Percentiles rank a stretch among this genome's conserved stretches.
Conservation (phyloP, 441 rosid genomes). For the Codiaeum variegatum region DNA sequence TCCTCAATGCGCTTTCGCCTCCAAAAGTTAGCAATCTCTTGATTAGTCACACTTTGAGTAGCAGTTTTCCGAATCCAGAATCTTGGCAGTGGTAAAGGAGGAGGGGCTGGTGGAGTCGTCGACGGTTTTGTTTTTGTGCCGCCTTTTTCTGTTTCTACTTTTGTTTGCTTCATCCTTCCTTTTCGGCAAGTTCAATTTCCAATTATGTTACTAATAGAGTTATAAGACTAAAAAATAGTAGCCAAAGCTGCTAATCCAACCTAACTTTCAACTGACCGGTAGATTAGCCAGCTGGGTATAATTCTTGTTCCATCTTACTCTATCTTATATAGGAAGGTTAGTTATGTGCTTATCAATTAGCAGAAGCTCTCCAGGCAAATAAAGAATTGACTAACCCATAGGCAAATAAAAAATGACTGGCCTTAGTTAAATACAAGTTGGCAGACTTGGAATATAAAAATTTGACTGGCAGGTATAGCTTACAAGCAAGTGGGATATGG, state of each 20-base stretch:
- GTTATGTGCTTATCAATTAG: background rate
- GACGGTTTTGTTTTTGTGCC: constrained; percentile 23
- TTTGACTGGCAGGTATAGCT: constrained; percentile 42
- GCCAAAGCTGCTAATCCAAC: constrained; percentile 43
- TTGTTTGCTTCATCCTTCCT: constrained; percentile 37
- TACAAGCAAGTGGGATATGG: constrained; percentile 3
- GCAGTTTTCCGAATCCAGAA: constrained; percentile 35
- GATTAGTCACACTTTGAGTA: constrained; percentile 59
- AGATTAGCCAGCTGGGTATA: constrained; percentile 7
- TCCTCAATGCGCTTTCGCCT: constrained; percentile 57
- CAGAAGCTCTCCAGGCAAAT: background rate
- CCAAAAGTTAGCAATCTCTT: constrained; percentile 79
- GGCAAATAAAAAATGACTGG: constrained; percentile 8
- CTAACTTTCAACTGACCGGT: constrained; percentile 41
- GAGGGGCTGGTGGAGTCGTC: constrained; percentile 27
- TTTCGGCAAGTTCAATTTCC: constrained; percentile 13
- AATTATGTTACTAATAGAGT: background rate
- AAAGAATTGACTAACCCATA: background rate
- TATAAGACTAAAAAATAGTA: background rate
- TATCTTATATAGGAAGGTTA: background rate
- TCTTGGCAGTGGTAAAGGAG: constrained; percentile 43
- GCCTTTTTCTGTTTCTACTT: constrained; percentile 28
- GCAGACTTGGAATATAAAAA: background rate
- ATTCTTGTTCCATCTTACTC: background rate
- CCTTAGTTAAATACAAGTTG: background rate